Evolutionary conservation across 768 basidiomycete genomes (phyloP).

Genomic region (Favolaschia claudopus): DNA sequence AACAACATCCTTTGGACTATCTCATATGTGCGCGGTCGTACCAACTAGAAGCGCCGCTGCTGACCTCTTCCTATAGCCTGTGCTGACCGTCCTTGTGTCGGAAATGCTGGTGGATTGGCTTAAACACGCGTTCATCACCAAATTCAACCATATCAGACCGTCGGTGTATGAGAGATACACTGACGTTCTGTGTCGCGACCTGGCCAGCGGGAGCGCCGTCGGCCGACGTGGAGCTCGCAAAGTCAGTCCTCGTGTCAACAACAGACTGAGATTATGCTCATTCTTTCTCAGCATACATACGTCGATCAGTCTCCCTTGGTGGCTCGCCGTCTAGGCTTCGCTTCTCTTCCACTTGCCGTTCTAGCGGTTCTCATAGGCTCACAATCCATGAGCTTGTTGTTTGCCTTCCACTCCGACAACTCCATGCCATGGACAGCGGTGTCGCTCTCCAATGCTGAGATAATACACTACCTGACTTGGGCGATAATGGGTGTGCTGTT

Average conservation of each 20-base stretch:
- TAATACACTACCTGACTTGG: conserved; percentile 69
- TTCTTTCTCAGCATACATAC: conserved; percentile 72
- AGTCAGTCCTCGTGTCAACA: conserved; percentile 42
- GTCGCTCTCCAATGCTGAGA: conserved; percentile 55
- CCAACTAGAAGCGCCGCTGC: neutral
- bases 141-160: conserved; percentile 98
- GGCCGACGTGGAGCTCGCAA: conserved; percentile 75
- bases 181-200: conserved; percentile 93
- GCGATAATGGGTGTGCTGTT: conserved; percentile 66
- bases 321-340: conserved; percentile 92
- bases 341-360: conserved; percentile 89
- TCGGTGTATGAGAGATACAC: conserved; percentile 95
- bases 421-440: conserved; percentile 54
- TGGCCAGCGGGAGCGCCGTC: conserved; percentile 79
- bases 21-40: conserved; percentile 71
- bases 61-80: conserved; percentile 64
- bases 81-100: conserved; percentile 87
- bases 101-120: conserved; percentile 98
- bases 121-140: conserved; percentile 99
- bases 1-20: conserved; percentile 86
- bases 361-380: conserved; percentile 79
- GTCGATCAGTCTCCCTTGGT: conserved; percentile 97
- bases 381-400: conserved; percentile 71
- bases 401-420: conserved; percentile 54
- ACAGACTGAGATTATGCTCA: neutral